Conservation (phyloP, 2,329 filamentous ascomycete species). For the Penicillium digitatum region DNA sequence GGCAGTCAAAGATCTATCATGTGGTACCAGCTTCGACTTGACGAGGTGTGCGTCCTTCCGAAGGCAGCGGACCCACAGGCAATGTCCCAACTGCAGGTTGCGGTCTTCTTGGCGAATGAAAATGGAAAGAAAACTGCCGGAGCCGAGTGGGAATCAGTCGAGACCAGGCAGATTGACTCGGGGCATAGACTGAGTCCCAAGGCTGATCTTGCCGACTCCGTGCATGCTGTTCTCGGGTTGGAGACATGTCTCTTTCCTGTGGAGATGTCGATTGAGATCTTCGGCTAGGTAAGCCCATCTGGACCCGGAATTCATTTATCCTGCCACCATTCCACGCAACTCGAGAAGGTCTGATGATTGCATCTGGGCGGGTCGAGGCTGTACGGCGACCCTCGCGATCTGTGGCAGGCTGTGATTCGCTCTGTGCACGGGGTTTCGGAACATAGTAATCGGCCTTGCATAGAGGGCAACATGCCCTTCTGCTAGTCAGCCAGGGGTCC, state of each 20-base stretch:
- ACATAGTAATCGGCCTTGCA: conserved; percentile 98
- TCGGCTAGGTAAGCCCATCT: conserved; percentile 38
- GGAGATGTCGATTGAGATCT: conserved; percentile 31
- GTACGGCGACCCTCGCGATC: conserved; percentile 33
- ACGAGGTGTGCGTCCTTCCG: conserved; percentile 16
- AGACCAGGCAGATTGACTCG: conserved; percentile 10
- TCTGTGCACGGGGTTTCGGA: conserved; percentile 76
- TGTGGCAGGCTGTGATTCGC: conserved; percentile 24
- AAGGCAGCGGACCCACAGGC: background rate
- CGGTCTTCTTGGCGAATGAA: background rate
- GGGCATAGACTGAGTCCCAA: background rate
- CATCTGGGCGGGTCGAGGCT: conserved; percentile 21
- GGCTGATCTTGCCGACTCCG: background rate
- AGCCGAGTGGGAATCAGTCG: conserved; percentile 19
- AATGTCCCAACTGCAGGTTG: background rate
- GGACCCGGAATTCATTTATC: conserved; percentile 30
- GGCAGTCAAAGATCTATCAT: conserved; percentile 1
- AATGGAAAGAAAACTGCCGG: conserved; percentile 4
- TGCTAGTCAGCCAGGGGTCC: conserved; percentile 92
- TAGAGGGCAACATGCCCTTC: conserved; percentile 90
- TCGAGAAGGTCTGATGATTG: conserved; percentile 31
- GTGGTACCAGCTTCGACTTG: conserved; percentile 21
- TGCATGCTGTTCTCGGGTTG: conserved; percentile 4
- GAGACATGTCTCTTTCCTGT: conserved; percentile 24
- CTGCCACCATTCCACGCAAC: conserved; percentile 35